Evolutionary conservation across 495 filamentous ascomycete species (phyloP).

Genomic region (Talaromyces thailandensis): DNA sequence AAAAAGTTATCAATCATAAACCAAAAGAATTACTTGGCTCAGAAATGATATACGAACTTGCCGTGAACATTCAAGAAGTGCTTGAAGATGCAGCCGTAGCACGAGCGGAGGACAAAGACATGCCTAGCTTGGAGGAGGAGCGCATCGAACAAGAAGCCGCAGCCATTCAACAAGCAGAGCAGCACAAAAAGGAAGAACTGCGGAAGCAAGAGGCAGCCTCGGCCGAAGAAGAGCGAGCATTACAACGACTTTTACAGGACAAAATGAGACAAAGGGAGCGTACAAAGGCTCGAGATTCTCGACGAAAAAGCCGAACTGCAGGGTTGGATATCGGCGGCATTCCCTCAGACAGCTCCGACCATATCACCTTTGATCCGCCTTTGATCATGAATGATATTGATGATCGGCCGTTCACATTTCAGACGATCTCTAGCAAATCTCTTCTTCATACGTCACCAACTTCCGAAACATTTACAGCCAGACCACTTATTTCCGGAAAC

Average conservation of each 20-base stretch:
- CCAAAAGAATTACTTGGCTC: slow-evolving; percentile 65
- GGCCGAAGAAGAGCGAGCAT: slow-evolving; percentile 63
- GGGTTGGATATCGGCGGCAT: slow-evolving; percentile 25
- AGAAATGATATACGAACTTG: slow-evolving; percentile 87
- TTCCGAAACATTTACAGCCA: slow-evolving; percentile 56
- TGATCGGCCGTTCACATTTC: slow-evolving; percentile 49
- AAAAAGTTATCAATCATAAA: slow-evolving; percentile 58
- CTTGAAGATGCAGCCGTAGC: slow-evolving; percentile 77
- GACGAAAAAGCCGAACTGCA: slow-evolving; percentile 30
- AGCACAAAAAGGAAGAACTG: slow-evolving; percentile 42
- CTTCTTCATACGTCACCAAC: slow-evolving; percentile 46
- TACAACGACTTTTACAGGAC: slow-evolving; percentile 68
- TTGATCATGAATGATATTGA: slow-evolving; percentile 49
- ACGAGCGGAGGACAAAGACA: slow-evolving; percentile 57
- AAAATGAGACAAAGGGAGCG: slow-evolving; percentile 51
- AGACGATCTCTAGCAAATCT: slow-evolving; percentile 54
- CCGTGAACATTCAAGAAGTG: slow-evolving; percentile 73
- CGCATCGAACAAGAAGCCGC: slow-evolving; percentile 60
- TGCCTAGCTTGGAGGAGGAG: slow-evolving; percentile 87
- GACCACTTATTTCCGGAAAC: slow-evolving; percentile 48
- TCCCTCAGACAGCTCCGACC: slow-evolving; percentile 30
- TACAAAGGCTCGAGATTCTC: slow-evolving; percentile 26
- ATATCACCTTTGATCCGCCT: slow-evolving; percentile 62
- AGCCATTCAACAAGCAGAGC: slow-evolving; percentile 43
- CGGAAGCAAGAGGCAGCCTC: slow-evolving; percentile 46